Percentiles rank a stretch among this genome's conserved stretches.
Conservation (phyloP, 805 yeast genomes). For the Priceomyces haplophilus region DNA sequence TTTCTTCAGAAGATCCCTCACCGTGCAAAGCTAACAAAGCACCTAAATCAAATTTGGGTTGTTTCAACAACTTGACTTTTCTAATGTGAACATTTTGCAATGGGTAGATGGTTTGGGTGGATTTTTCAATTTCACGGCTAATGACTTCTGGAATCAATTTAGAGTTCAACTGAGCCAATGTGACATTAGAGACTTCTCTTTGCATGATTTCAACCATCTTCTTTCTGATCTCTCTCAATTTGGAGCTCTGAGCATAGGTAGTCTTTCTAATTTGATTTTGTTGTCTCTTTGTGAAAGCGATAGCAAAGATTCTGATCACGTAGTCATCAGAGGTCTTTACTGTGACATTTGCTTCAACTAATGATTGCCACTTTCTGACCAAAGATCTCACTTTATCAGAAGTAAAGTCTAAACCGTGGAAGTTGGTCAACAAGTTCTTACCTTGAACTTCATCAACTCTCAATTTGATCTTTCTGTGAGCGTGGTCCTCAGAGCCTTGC, state of each 20-base stretch:
- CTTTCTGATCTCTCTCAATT: constrained; percentile 92
- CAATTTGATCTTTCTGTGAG: constrained; percentile 90
- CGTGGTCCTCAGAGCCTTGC: constrained; percentile 96
- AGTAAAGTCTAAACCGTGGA: constrained; percentile 97
- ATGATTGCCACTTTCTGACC: constrained; percentile 96
- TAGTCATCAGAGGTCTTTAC: constrained; percentile 96
- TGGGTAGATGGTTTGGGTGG: constrained; percentile 88
- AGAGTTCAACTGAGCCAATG: constrained; percentile 90
- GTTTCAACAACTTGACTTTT: constrained; percentile 94
- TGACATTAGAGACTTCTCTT: constrained; percentile 87
- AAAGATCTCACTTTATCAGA: constrained; percentile 92
- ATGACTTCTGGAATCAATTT: constrained; percentile 96
- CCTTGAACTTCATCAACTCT: constrained; percentile 98
- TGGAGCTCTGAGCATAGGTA: constrained; percentile 92
- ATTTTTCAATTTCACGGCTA: constrained; percentile 94
- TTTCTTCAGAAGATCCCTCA: constrained; percentile 80
- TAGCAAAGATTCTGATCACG: constrained; percentile 89
- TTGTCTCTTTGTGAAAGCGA: constrained; percentile 95
- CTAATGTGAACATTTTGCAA: constrained; percentile 95
- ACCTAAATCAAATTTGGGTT: constrained; percentile 96
- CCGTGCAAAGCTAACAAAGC: constrained; percentile 92
- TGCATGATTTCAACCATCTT: constrained; percentile 90
- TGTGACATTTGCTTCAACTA: constrained; percentile 93
- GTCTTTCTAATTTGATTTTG: constrained; percentile 94
- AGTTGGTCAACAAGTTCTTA: constrained; percentile 94